Conservation (phyloP, 768 basidiomycete genomes). For the Serendipita sp. region DNA sequence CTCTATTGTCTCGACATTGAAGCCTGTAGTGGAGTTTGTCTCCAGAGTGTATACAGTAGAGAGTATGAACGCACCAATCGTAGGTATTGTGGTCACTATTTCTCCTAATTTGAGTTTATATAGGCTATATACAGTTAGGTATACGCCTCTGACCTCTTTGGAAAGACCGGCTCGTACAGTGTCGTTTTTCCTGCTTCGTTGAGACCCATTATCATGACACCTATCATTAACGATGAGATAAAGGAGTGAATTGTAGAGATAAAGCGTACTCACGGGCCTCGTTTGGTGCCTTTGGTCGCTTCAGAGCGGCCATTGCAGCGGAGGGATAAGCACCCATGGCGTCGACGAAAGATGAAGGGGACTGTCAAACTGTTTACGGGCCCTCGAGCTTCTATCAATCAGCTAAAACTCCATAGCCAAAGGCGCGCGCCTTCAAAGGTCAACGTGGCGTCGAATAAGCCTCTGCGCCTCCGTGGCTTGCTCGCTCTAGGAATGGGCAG, state of each 20-base stretch:
- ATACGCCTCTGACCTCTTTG: neutral
- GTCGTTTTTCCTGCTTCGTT: conserved; percentile 15
- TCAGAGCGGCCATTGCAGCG: too few species aligned
- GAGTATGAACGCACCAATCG: conserved; percentile 20
- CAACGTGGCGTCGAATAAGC: too few species aligned
- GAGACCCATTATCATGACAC: conserved; percentile 22
- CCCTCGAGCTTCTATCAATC: too few species aligned
- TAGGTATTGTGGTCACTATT: conserved; percentile 27
- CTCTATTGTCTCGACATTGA: conserved; percentile 48
- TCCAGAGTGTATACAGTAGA: too few species aligned
- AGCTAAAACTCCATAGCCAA: too few species aligned
- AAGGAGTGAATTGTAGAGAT: neutral
- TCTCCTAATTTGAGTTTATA: conserved; percentile 25
- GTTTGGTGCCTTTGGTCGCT: neutral
- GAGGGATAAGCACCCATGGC: too few species aligned
- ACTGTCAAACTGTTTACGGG: too few species aligned
- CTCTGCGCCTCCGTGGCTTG: too few species aligned
- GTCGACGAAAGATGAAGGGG: too few species aligned
- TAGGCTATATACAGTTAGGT: conserved; percentile 26
- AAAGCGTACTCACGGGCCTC: neutral
- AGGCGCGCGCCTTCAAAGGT: too few species aligned
- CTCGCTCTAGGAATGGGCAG: too few species aligned
- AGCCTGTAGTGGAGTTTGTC: conserved; percentile 19
- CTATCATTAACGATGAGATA: neutral
- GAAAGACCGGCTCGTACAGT: neutral